These are phyloP conservation scores for Trichoderma arundinaceum DNA, from an alignment of 2,329 filamentous ascomycete genomes.

Conservation along the genomic window DNA sequence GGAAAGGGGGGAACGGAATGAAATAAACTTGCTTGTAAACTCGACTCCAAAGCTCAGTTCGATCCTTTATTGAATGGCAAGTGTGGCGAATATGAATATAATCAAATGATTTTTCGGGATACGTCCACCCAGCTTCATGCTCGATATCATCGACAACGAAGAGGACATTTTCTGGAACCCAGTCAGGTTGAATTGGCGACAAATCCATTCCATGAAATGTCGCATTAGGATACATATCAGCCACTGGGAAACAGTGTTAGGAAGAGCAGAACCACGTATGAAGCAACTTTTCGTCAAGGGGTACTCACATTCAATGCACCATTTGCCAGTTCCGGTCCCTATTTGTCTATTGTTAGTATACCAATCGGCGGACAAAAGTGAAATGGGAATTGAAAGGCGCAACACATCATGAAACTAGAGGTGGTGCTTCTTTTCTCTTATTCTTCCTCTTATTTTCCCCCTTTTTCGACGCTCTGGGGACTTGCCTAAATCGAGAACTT, in stretches of 20 bases:
- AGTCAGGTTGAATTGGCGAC: conserved; percentile 59
- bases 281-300: neutral
- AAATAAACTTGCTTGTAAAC: conserved; percentile 48
- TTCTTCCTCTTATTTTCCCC: no score
- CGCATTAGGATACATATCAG: conserved; percentile 52
- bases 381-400: neutral
- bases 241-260: conserved; percentile 46
- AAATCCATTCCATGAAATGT: conserved; percentile 56
- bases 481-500: conserved; percentile 56
- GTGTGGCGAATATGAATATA: conserved; percentile 57
- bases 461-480: conserved; percentile 23
- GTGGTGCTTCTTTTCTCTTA: no score
- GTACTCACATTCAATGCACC: conserved; percentile 56
- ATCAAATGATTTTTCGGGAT: conserved; percentile 53
- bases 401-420: neutral
- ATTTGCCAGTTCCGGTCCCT: conserved; percentile 59
- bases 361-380: neutral
- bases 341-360: conserved; percentile 23
- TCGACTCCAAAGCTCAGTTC: conserved; percentile 49
- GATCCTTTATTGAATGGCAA: conserved; percentile 52
- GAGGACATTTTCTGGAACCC: conserved; percentile 57
- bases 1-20: neutral
- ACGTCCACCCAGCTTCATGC: conserved; percentile 56
- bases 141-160: conserved; percentile 61
- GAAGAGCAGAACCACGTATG: neutral